Evolutionary conservation across 345 rosid species (phyloP).

Genomic region (Salix dunnii): DNA sequence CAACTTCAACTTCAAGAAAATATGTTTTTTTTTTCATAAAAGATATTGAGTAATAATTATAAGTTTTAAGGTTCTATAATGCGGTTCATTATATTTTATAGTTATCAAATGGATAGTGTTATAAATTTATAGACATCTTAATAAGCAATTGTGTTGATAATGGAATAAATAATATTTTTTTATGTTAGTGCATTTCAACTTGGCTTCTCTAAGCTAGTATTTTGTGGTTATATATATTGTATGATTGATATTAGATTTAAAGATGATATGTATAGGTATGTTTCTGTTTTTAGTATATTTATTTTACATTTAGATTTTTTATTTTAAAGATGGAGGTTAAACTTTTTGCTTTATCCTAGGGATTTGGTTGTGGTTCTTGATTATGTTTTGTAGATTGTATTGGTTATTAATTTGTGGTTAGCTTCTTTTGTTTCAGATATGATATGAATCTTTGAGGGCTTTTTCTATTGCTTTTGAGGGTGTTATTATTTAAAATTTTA

Average conservation of each 20-base stretch:
- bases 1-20: conserved; percentile 76
- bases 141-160: conserved; percentile 96
- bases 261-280: conserved; percentile 86
- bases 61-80: conserved; percentile 3
- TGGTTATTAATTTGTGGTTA: too few species aligned
- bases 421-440: too few species aligned
- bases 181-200: conserved; percentile 84
- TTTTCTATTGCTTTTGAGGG: too few species aligned
- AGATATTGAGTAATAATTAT: not conserved
- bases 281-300: not conserved
- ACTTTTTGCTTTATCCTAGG: not conserved
- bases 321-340: not conserved
- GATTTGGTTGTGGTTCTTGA: too few species aligned
- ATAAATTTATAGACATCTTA: conserved; percentile 80
- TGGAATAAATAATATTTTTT: conserved; percentile 78
- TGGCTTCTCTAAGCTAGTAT: conserved; percentile 86
- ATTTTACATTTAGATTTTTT: too few species aligned
- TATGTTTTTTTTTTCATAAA: not conserved
- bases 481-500: too few species aligned
- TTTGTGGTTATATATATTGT: conserved; percentile 75
- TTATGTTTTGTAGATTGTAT: too few species aligned
- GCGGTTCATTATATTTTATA: conserved; percentile 19
- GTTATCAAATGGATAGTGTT: conserved; percentile 93
- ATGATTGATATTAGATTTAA: conserved; percentile 83
- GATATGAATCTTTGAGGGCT: too few species aligned